Evolutionary conservation across 1,139 yeast species (phyloP).

Genomic region (Yamadazyma diospyri): DNA sequence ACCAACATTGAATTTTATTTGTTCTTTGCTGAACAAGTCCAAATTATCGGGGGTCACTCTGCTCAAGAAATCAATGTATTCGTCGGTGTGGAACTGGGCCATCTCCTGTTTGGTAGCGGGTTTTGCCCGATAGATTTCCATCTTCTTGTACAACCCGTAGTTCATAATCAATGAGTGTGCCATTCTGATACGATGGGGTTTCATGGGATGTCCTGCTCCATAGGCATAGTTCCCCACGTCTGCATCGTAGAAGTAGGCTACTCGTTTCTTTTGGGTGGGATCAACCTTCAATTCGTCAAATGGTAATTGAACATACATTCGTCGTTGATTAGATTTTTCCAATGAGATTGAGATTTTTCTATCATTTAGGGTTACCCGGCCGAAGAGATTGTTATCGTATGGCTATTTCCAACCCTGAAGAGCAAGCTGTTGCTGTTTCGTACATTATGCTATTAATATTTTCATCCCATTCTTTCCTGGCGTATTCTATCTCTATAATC

Average conservation of each 20-base stretch:
- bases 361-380: neutral
- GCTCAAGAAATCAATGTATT: conserved; percentile 88
- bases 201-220: conserved; percentile 99
- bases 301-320: conserved; percentile 44
- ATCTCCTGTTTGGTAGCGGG: conserved; percentile 98
- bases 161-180: conserved; percentile 96
- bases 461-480: conserved; percentile 19
- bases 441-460: too few relatives aligned
- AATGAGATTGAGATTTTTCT: conserved; percentile 1
- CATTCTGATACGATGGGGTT: conserved; percentile 98
- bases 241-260: conserved; percentile 52
- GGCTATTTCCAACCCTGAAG: too few relatives aligned
- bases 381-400: neutral
- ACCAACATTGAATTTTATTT: conserved; percentile 91
- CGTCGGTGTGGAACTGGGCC: conserved; percentile 98
- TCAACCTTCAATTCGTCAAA: conserved; percentile 45
- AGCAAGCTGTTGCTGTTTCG: too few relatives aligned
- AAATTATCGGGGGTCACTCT: conserved; percentile 93
- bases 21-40: conserved; percentile 88
- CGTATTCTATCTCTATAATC: conserved; percentile 24
- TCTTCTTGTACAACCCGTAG: conserved; percentile 91
- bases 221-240: conserved; percentile 97
- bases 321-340: conserved; percentile 2
- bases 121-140: conserved; percentile 95
- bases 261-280: conserved; percentile 39